Conservation (phyloP, 2,329 filamentous ascomycete species). For the Verticillium dahliae region DNA sequence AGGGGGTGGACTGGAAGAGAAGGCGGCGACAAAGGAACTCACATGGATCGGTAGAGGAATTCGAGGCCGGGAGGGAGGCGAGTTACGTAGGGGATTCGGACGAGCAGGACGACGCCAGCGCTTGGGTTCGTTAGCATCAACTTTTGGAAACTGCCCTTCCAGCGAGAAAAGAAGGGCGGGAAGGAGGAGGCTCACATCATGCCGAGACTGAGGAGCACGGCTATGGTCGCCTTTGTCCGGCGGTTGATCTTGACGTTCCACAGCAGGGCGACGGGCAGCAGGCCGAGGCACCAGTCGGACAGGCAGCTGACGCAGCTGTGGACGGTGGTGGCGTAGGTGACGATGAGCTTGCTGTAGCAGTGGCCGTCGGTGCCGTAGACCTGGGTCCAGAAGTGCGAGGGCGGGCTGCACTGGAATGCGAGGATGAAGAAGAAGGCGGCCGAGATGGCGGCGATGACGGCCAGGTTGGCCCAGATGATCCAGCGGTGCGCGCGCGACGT, state of each 20-base stretch:
- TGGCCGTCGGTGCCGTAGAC: conserved; percentile 23
- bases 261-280: conserved; percentile 42
- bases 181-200: conserved; percentile 29
- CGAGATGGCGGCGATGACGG: conserved; percentile 27
- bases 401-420: conserved; percentile 40
- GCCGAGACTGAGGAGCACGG: conserved; percentile 38
- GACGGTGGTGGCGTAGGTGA: conserved; percentile 33
- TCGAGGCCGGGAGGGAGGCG: conserved; percentile 14
- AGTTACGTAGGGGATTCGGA: conserved; percentile 25
- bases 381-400: conserved; percentile 40
- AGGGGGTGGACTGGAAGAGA: not conserved
- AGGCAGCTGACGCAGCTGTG: conserved; percentile 37
- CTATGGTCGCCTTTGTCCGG: conserved; percentile 36
- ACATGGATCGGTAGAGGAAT: conserved; percentile 24
- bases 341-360: conserved; percentile 30
- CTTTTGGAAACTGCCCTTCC: too few species aligned
- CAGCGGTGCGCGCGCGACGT: conserved; percentile 21
- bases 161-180: too few species aligned
- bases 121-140: conserved; percentile 12
- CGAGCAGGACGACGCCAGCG: conserved; percentile 27
- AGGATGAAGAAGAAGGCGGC: conserved; percentile 35
- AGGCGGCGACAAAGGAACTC: conserved; percentile 5
- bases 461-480: conserved; percentile 21
- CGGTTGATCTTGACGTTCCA: conserved; percentile 41
- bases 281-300: conserved; percentile 39